Conservation (phyloP, 129 eudicot genomes). For the carrot (Daucus carota) region DNA sequence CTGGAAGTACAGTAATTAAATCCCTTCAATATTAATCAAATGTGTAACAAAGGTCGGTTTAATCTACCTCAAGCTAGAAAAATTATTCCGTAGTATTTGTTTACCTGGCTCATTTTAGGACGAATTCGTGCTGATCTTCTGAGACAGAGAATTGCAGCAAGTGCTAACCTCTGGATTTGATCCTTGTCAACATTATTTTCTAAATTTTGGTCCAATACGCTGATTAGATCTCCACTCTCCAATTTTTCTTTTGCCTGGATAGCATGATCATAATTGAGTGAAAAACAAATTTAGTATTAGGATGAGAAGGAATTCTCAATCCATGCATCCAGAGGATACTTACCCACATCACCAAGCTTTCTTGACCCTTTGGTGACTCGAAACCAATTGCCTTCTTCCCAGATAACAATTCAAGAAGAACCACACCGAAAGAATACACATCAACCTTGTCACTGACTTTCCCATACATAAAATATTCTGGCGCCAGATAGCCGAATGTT, state of each 20-base stretch:
- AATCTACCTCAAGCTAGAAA: neutral
- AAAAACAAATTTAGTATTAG: neutral
- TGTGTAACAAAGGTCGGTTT: neutral
- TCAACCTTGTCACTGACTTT: conserved; percentile 91
- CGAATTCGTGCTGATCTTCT: conserved; percentile 75
- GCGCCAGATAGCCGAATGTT: conserved; percentile 96
- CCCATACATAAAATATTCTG: conserved; percentile 97
- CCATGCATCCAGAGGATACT: conserved; percentile 23
- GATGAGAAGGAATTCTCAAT: neutral
- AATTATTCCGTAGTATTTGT: neutral
- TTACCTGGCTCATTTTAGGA: conserved; percentile 81
- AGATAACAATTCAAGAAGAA: conserved; percentile 72
- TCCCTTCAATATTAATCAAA: neutral
- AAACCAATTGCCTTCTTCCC: conserved; percentile 69
- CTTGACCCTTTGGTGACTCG: conserved; percentile 64
- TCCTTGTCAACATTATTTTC: conserved; percentile 39
- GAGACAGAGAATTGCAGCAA: conserved; percentile 78
- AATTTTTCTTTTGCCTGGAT: conserved; percentile 84
- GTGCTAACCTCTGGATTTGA: conserved; percentile 67
- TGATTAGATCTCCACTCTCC: conserved; percentile 54
- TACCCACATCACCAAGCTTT: conserved; percentile 98
- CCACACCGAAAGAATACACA: conserved; percentile 92
- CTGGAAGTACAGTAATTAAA: conserved; percentile 10
- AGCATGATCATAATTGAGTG: neutral
- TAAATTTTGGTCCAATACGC: conserved; percentile 64